Conservation (phyloP, 768 basidiomycete species). For the Postia placenta region DNA sequence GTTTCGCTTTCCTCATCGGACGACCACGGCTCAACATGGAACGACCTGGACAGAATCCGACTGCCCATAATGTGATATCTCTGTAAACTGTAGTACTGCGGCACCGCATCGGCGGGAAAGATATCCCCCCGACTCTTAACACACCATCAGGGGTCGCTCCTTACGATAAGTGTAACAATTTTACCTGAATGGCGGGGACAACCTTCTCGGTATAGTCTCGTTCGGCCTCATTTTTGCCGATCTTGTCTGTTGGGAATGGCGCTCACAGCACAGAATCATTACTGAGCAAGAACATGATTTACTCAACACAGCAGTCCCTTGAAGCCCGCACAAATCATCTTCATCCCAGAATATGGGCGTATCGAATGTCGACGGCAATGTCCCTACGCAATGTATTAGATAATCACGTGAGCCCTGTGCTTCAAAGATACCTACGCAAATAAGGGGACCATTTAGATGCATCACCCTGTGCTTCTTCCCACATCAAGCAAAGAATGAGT, state of each 20-base stretch:
- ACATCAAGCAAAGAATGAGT: slow-evolving; percentile 93
- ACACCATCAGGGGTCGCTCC: neutral
- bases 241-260: slow-evolving; percentile 64
- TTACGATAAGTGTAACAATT: slow-evolving; percentile 8
- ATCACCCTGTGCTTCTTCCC: slow-evolving; percentile 68
- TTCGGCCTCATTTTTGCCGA: slow-evolving; percentile 82
- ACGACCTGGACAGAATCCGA: slow-evolving; percentile 88
- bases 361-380: slow-evolving; percentile 67
- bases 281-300: neutral
- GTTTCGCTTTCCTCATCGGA: slow-evolving; percentile 26
- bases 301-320: slow-evolving; percentile 87
- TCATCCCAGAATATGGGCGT: slow-evolving; percentile 94
- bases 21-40: slow-evolving; percentile 66
- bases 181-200: slow-evolving; percentile 64
- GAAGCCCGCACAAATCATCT: slow-evolving; percentile 65
- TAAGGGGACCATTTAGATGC: slow-evolving; percentile 69
- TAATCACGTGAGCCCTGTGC: neutral
- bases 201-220: slow-evolving; percentile 62
- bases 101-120: slow-evolving; percentile 49
- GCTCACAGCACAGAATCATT: neutral
- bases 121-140: slow-evolving; percentile 61
- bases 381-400: slow-evolving; percentile 37
- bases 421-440: slow-evolving; percentile 47
- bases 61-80: slow-evolving; percentile 88
- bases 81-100: slow-evolving; percentile 55